A percentile compares a stretch with the other conserved stretches of the same genome.
Conservation (phyloP, 2,329 filamentous ascomycete species). For the Daldinia sp. region DNA sequence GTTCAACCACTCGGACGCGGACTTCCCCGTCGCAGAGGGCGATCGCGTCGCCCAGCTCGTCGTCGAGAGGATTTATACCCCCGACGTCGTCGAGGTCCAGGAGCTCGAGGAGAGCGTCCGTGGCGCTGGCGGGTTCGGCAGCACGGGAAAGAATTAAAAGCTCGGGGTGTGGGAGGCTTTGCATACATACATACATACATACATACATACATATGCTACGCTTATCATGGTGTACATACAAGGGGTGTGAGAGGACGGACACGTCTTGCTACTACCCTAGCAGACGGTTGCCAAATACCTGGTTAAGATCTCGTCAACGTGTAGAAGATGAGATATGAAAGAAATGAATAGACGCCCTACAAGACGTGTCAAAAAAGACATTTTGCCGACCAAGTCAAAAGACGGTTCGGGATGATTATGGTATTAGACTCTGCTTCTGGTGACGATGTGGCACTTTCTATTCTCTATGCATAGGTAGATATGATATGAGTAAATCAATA, state of each 20-base stretch:
- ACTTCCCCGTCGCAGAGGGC: slow-evolving; percentile 85
- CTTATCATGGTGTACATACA: no score
- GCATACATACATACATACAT: no score
- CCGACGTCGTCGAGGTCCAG: slow-evolving; percentile 89
- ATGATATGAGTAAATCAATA: no score
- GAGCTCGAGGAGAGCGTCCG: slow-evolving; percentile 91
- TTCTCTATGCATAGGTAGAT: neutral
- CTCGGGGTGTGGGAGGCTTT: neutral
- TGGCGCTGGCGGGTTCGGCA: slow-evolving; percentile 91
- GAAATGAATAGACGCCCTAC: neutral
- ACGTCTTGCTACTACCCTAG: neutral
- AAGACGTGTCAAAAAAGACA: no score
- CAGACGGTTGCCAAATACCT: neutral
- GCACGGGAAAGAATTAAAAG: slow-evolving; percentile 70
- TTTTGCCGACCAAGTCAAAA: neutral
- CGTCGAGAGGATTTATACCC: slow-evolving; percentile 93
- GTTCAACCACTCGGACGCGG: slow-evolving; percentile 88
- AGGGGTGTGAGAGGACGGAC: neutral
- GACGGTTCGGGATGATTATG: neutral
- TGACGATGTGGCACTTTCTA: neutral
- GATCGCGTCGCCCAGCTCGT: slow-evolving; percentile 95
- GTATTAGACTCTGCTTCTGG: neutral
- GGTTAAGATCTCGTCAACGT: neutral
- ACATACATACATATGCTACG: no score
- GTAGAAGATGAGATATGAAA: neutral